Evolutionary conservation across 495 filamentous ascomycete species (phyloP).

Genomic region (Gamarada debralockiae): DNA sequence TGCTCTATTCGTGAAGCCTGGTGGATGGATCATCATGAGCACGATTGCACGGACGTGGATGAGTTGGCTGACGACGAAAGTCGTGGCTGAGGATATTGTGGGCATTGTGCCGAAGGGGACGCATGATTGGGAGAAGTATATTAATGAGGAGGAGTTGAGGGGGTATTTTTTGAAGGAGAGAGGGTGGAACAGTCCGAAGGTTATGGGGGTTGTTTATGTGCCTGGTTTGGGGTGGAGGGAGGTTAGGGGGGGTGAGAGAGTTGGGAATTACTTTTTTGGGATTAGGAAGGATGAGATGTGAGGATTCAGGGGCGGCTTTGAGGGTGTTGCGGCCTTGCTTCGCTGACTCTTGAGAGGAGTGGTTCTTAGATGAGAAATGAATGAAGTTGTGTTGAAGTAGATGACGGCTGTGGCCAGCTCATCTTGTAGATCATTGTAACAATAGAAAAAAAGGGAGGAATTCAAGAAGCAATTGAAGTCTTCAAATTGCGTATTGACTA

Average conservation of each 20-base stretch:
- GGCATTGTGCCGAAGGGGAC: constrained; percentile 87
- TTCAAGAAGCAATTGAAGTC: too few species aligned
- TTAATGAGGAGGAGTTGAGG: constrained; percentile 79
- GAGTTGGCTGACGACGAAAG: constrained; percentile 86
- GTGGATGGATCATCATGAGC: constrained; percentile 86
- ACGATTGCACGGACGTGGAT: constrained; percentile 87
- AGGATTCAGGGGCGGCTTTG: too few species aligned
- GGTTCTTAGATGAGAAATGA: too few species aligned
- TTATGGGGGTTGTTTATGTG: constrained; percentile 87
- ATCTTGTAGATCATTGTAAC: too few species aligned
- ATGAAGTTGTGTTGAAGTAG: too few species aligned
- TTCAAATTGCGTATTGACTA: too few species aligned
- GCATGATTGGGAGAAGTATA: constrained; percentile 94
- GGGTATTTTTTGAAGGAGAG: constrained; percentile 47
- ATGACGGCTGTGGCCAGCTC: too few species aligned
- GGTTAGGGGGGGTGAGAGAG: constrained; percentile 73
- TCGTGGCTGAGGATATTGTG: constrained; percentile 86
- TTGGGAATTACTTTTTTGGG: constrained; percentile 97
- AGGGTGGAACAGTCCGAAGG: constrained; percentile 50
- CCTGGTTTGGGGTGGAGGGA: constrained; percentile 90
- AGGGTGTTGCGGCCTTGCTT: too few species aligned
- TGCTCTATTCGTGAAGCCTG: constrained; percentile 73
- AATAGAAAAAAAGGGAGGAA: too few species aligned
- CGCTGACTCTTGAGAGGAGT: too few species aligned
- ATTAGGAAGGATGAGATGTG: constrained; percentile 63